Conservation (phyloP, 2,329 filamentous ascomycete genomes). For the Colletotrichum limetticola region DNA sequence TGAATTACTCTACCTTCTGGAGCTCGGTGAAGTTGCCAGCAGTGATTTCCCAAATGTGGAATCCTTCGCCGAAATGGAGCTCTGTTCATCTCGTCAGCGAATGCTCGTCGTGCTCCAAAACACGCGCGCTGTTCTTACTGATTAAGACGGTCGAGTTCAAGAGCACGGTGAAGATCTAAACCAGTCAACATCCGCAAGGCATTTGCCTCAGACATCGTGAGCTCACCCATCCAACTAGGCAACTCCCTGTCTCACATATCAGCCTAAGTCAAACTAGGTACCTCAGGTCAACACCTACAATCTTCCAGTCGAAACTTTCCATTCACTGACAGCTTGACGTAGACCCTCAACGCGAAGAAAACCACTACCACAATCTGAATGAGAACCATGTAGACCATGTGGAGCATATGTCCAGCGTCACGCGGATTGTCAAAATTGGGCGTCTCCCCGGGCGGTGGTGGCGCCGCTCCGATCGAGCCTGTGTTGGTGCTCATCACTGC, state of each 20-base stretch:
- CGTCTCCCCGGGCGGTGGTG: constrained; percentile 30
- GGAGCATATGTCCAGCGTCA: constrained; percentile 14
- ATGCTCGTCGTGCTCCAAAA: not conserved
- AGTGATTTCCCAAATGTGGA: constrained; percentile 27
- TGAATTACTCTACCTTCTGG: not conserved
- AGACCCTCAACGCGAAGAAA: constrained; percentile 23
- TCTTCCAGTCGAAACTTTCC: constrained; percentile 31
- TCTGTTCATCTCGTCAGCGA: constrained; percentile 2
- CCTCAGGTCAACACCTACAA: constrained; percentile 9
- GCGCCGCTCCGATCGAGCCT: constrained; percentile 25
- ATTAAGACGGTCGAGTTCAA: constrained; percentile 23
- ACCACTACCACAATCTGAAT: constrained; percentile 12
- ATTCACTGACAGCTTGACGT: constrained; percentile 18
- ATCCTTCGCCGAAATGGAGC: constrained; percentile 20
- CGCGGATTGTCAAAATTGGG: constrained; percentile 31
- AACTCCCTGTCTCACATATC: constrained; percentile 18
- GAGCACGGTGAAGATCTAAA: constrained; percentile 22
- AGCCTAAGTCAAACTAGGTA: not conserved
- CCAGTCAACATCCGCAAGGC: not conserved
- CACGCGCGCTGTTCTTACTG: constrained; percentile 5
- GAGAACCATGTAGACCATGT: constrained; percentile 14
- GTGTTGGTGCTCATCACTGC: constrained; percentile 20
- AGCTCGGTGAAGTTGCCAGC: constrained; percentile 1
- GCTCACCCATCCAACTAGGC: constrained; percentile 29
- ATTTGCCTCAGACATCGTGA: not conserved